A percentile compares a stretch with the other conserved stretches of the same genome.
Evolutionary conservation across 139 green algal species (phyloP).

Genomic region (Chlorella sp.): DNA sequence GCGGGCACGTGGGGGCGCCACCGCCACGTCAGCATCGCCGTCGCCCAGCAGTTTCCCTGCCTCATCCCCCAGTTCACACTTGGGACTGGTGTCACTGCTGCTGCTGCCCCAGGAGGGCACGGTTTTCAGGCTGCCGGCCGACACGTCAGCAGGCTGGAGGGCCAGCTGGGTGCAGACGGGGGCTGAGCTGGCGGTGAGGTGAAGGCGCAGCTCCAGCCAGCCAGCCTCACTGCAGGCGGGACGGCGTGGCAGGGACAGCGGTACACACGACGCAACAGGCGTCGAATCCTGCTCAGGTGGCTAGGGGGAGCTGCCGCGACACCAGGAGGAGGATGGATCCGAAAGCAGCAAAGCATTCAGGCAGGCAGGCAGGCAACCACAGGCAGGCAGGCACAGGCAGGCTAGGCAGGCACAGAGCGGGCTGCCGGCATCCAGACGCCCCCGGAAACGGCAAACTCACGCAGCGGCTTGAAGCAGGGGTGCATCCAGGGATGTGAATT

Average conservation of each 20-base stretch:
- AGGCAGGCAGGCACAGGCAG: no score
- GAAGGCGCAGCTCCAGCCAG: constrained; percentile 31
- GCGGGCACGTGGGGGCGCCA: not conserved
- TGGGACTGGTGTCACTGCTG: not conserved
- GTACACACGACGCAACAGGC: no score
- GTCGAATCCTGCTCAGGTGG: no score
- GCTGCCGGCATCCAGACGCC: no score
- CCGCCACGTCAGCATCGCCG: not conserved
- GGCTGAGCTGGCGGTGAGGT: constrained; percentile 11
- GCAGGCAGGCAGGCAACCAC: no score
- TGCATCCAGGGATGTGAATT: constrained; percentile 31
- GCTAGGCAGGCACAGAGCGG: no score
- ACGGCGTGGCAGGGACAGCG: not conserved
- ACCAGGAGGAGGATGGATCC: no score
- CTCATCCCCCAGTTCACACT: not conserved
- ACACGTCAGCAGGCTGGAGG: not conserved
- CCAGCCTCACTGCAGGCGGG: not conserved
- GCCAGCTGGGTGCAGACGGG: not conserved
- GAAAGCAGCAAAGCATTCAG: no score
- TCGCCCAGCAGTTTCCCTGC: not conserved
- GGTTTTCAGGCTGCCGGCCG: not conserved
- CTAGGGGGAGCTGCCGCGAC: no score
- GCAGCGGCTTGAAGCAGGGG: not conserved
- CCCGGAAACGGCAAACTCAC: not conserved
- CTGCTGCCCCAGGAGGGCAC: not conserved